Base-by-base conservation (phyloP, 2,329 filamentous ascomycete genomes). In the Cytospora leucostoma region DNA sequence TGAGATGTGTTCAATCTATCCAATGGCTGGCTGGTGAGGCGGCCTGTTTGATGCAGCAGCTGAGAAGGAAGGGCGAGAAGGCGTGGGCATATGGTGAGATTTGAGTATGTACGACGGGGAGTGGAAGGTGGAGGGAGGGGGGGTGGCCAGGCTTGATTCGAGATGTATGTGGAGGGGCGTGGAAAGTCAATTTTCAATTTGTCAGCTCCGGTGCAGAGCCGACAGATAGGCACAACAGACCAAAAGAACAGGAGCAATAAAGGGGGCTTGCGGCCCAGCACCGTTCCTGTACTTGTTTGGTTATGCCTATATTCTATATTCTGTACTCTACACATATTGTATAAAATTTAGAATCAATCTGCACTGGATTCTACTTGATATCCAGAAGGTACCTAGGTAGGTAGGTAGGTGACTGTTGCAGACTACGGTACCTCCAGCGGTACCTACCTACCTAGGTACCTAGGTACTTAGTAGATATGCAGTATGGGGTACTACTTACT, bases 101-200 rank as follows among this genome's bases (percentile, higher is more conserved):
- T 17, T 57, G 55, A 32, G 57, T 56, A 50, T 35, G 51, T 7
- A 37, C 4, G 21, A 38, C 19, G 17, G 35, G 35, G 10, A 34
- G 49, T 50, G 55, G 47, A 54, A 54, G 58, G 65, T 15, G 50
- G 53, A 15, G 56, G 47, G 59, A 19, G 47, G 51, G 38, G 59
- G 38, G 51, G 51, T 33, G 53, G 27, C 27, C 27, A 27, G 59
- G 51, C 51, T 27, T 33, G 27, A 32, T 59, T 38, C 51, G 32
- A 51, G 40, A 49, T 51, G 47, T 12, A 33, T 34, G 8, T 62
- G 55, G 66, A 66, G 65, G 68, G 68, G 68, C 68, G 65, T 69
- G 69, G 68, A 67, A 61, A 44, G 40, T 52, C 55, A 55, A 66
- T 57, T 64, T 65, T 68, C 60, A 70, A 71, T 71, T 71, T 71